A percentile compares a stretch with the other conserved stretches of the same genome.
Evolutionary conservation across 2,329 filamentous ascomycete species (phyloP).

Genomic region (Neurospora sp.): DNA sequence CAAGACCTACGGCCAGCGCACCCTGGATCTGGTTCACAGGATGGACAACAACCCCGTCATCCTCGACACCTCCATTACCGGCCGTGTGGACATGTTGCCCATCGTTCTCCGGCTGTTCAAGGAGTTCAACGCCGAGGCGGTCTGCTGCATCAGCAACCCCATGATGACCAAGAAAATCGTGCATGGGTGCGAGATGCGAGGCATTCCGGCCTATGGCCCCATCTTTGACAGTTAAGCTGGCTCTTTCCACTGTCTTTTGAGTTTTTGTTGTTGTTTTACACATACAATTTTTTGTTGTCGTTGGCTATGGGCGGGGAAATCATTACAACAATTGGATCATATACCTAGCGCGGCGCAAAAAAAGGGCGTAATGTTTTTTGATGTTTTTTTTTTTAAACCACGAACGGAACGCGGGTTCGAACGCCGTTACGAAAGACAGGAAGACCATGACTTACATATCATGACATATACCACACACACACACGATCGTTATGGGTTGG

Average conservation of each 20-base stretch:
- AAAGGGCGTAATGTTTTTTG: not conserved
- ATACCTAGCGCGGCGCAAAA: not conserved
- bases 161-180: constrained; percentile 23
- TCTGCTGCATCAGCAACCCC: constrained; percentile 26
- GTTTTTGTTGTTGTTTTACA: not conserved
- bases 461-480: not conserved
- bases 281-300: not conserved
- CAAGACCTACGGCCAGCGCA: constrained; percentile 24
- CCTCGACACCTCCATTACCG: constrained; percentile 21
- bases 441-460: not conserved
- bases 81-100: constrained; percentile 22
- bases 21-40: constrained; percentile 17
- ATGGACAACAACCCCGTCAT: constrained; percentile 25
- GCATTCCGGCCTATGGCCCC: constrained; percentile 25
- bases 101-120: constrained; percentile 18
- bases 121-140: constrained; percentile 22
- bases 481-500: not conserved
- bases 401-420: not conserved
- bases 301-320: not conserved
- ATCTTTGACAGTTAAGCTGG: constrained; percentile 23
- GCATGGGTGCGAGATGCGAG: constrained; percentile 21
- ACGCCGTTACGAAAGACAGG: not conserved
- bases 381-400: not conserved
- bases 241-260: not conserved
- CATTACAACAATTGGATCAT: not conserved